Evolutionary conservation across 2,329 filamentous ascomycete species (phyloP), one percentile per base, ranked within the genome.

Genomic region (Thielaviopsis punctulata): DNA sequence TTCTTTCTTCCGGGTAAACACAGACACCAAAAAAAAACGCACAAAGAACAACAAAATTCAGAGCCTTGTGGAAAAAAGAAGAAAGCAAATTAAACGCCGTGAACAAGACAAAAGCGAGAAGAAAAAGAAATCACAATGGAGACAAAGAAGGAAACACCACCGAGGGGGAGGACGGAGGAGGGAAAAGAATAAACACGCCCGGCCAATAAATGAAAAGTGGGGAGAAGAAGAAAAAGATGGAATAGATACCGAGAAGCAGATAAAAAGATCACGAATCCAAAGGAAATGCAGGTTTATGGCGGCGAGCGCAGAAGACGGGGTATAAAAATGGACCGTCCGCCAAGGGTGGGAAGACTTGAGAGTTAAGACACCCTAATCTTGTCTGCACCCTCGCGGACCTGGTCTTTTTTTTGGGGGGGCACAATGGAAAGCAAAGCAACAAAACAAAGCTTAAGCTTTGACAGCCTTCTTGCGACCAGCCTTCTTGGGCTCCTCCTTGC

Each of bases 401-500:
- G 7, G 18, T 43, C 22, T 27, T 43, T 50, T n/a, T n/a, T n/a
- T n/a, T n/a, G n/a, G n/a, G n/a, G n/a, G n/a, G n/a, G n/a, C n/a
- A n/a, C n/a, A n/a, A n/a, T n/a, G n/a, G n/a, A n/a, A n/a, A n/a
- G n/a, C n/a, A n/a, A n/a, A n/a, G n/a, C 25, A 10, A 27, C 25
- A 27, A 6, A 10, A 5, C 5, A 27, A 27, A 39, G 10, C 15
- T 49, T 48, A 58, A 48, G 61, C 63, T 62, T 68, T 68, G 33
- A 49, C 55, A 68, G 67, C 69, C 73, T 78, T 78, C 72, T 77
- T 78, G 62, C 73, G 73, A 58, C 69, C 69, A 51, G 72, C 74
- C 68, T 77, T 77, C 71, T 77, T 77, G 56, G 73, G 72, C 62
- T 80, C 76, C 61, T 78, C 75, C 58, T 66, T 65, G 53, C 72